These are phyloP conservation scores for Cymbidium sinense DNA, from an alignment of 106 monocot species.

Conservation along the genomic window DNA sequence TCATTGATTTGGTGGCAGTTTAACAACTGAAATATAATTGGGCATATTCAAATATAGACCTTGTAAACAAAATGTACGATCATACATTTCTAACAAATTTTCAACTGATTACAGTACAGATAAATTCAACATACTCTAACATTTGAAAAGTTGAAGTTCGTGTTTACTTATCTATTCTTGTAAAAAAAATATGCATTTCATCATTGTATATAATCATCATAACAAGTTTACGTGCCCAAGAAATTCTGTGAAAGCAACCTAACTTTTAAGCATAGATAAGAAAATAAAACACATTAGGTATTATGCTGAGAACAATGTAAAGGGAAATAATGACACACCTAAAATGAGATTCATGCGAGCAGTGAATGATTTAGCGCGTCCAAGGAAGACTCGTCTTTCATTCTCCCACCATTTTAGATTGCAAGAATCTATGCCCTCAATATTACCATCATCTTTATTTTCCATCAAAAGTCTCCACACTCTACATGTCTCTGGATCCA, in stretches of 20 bases:
- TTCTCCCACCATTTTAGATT: conserved; percentile 66
- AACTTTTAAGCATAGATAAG: not conserved
- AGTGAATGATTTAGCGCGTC: conserved; percentile 62
- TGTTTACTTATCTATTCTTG: not conserved
- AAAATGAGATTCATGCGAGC: conserved; percentile 71
- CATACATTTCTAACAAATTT: too few species aligned
- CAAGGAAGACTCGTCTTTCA: conserved; percentile 56
- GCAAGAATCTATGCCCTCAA: conserved; percentile 23
- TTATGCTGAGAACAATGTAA: not conserved
- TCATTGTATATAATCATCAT: not conserved
- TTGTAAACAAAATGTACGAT: too few species aligned
- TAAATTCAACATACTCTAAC: not conserved
- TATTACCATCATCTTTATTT: conserved; percentile 12
- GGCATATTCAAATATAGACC: too few species aligned
- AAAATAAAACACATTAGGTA: not conserved
- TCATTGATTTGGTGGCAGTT: too few species aligned
- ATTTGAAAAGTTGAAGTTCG: not conserved
- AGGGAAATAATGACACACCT: conserved; percentile 31
- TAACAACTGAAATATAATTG: too few species aligned
- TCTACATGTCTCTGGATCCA: conserved; percentile 10
- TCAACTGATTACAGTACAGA: not conserved
- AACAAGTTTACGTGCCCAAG: not conserved
- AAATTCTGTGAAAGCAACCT: not conserved
- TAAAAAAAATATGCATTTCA: not conserved
- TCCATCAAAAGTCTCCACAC: conserved; percentile 31